Conservation (phyloP, 352 stramenopile genomes). For the Stramenopiles sp. region DNA sequence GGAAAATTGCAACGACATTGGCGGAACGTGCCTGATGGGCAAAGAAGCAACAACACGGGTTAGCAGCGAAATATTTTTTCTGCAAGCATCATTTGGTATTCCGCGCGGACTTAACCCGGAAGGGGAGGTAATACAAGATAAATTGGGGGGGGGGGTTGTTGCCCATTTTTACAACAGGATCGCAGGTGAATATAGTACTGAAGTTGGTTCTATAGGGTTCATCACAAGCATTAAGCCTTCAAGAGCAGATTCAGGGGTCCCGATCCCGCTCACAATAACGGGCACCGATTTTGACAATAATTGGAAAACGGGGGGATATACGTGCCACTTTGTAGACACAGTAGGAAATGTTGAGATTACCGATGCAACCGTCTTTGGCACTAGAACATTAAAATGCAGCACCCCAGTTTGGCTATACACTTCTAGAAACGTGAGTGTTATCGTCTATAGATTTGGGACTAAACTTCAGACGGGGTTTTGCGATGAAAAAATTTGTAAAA, state of each 20-base stretch:
- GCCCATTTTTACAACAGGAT: neutral
- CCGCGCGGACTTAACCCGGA: neutral
- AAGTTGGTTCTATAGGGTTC: neutral
- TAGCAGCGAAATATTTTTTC: neutral
- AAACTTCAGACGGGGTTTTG: neutral
- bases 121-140: neutral
- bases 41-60: neutral
- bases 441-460: neutral
- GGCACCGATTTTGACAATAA: neutral
- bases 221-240: neutral
- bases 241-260: neutral
- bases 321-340: neutral
- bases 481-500: conserved; percentile 6
- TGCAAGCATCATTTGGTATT: neutral
- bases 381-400: neutral
- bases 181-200: neutral
- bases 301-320: neutral
- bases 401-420: neutral
- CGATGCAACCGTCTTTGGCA: neutral
- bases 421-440: neutral
- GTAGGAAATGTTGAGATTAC: neutral
- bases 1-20: neutral
- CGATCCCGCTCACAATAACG: neutral
- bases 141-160: neutral
- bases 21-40: neutral